Percentiles rank a stretch among this genome's conserved stretches.
Evolutionary conservation across 331 rosid species (phyloP).

Genomic region (Rosa hybrid): DNA sequence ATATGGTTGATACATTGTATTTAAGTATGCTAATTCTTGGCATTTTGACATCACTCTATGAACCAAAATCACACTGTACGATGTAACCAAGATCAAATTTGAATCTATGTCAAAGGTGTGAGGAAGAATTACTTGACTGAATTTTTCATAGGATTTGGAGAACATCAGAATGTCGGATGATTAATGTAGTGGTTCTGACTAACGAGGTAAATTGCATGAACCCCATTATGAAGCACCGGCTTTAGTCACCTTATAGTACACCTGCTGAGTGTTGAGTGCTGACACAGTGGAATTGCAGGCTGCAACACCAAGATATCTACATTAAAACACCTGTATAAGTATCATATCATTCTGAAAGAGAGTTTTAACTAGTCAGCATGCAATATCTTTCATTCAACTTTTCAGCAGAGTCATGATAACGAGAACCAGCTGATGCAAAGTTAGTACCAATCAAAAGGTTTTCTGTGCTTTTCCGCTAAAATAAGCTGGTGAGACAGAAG

Average conservation of each 20-base stretch:
- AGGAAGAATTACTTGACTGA: conserved; percentile 36
- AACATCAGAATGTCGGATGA: conserved; percentile 46
- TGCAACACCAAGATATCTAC: conserved; percentile 26
- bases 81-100: neutral
- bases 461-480: conserved; percentile 35
- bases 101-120: neutral
- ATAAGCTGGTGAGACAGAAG: conserved; percentile 64
- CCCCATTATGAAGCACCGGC: neutral
- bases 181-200: conserved; percentile 44
- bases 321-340: neutral
- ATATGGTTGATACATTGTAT: neutral
- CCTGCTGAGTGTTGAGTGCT: too few relatives aligned
- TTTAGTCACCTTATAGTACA: neutral
- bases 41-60: neutral
- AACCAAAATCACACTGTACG: neutral
- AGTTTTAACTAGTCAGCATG: neutral
- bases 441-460: conserved; percentile 66
- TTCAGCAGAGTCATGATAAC: conserved; percentile 54
- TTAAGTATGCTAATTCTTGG: neutral
- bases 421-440: conserved; percentile 69
- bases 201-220: too few relatives aligned
- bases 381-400: conserved; percentile 41
- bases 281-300: conserved; percentile 46
- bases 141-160: conserved; percentile 22
- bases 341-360: neutral